Evolutionary conservation across 441 rosid species (phyloP).

Genomic region (Aleurites moluccanus): DNA sequence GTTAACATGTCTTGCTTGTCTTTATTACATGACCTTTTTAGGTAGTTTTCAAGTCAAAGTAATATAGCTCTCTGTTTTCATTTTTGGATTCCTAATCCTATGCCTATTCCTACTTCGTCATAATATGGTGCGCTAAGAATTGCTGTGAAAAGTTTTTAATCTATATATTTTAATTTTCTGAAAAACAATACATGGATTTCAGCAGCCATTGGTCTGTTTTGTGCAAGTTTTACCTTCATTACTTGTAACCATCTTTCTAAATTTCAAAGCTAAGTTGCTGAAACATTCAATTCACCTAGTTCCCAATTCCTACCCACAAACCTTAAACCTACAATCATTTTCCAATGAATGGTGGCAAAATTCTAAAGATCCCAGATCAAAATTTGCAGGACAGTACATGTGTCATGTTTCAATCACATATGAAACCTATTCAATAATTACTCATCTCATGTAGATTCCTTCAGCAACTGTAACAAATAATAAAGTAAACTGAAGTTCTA

Average conservation of each 20-base stretch:
- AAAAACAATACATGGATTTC: neutral
- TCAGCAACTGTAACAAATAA: no score
- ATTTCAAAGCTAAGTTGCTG: neutral
- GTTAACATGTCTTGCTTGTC: neutral
- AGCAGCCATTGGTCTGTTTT: neutral
- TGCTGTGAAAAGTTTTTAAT: neutral
- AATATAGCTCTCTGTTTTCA: no score
- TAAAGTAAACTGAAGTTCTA: slow-evolving; percentile 3
- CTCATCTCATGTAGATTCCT: no score
- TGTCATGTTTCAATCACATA: no score
- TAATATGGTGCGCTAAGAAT: neutral
- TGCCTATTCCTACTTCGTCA: neutral
- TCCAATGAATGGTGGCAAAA: neutral
- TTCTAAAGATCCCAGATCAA: neutral
- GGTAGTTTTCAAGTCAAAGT: neutral
- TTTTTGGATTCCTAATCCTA: neutral
- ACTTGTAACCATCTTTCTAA: neutral
- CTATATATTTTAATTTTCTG: neutral
- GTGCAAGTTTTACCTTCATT: neutral
- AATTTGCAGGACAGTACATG: neutral
- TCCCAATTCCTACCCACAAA: neutral
- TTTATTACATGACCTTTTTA: neutral
- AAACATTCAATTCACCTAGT: neutral
- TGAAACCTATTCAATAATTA: no score
- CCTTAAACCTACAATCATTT: neutral